Evolutionary conservation across 2,329 filamentous ascomycete species (phyloP).

Genomic region (Dothidotthia symphoricarpi): DNA sequence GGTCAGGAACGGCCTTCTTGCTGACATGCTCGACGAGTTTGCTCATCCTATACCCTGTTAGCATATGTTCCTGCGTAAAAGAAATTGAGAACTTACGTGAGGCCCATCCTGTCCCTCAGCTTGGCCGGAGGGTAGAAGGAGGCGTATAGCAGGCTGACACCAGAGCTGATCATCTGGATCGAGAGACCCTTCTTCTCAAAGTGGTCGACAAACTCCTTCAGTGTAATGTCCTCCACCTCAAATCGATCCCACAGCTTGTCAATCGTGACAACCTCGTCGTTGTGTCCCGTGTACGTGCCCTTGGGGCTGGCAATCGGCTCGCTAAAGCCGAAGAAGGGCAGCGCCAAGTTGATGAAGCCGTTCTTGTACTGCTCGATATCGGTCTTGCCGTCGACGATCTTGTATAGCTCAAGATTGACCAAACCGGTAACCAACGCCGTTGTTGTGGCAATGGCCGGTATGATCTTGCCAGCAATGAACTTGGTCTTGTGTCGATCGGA

Average conservation of each 20-base stretch:
- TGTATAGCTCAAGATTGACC: slow-evolving; percentile 90
- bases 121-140: slow-evolving; percentile 83
- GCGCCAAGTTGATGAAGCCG: slow-evolving; percentile 91
- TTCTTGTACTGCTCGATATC: slow-evolving; percentile 99
- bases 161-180: slow-evolving; percentile 94
- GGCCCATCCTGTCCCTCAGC: slow-evolving; percentile 74
- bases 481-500: slow-evolving; percentile 98
- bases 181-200: slow-evolving; percentile 77
- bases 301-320: slow-evolving; percentile 94
- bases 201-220: slow-evolving; percentile 77
- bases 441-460: slow-evolving; percentile 95
- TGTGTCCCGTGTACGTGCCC: slow-evolving; percentile 77
- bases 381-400: slow-evolving; percentile 93
- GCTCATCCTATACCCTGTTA: slow-evolving; percentile 65
- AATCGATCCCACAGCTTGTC: slow-evolving; percentile 99
- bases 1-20: slow-evolving; percentile 84
- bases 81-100: slow-evolving; percentile 57
- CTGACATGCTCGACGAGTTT: slow-evolving; percentile 83
- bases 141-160: slow-evolving; percentile 90
- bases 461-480: slow-evolving; percentile 99
- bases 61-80: not conserved
- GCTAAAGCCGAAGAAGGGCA: slow-evolving; percentile 98
- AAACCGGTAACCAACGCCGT: slow-evolving; percentile 93
- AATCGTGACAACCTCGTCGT: slow-evolving; percentile 70
- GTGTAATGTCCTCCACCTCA: slow-evolving; percentile 80